Evolutionary conservation across 352 stramenopile genomes (phyloP), one percentile per base, ranked within the genome.

Genomic region (Globisporangium heterothallicum): DNA sequence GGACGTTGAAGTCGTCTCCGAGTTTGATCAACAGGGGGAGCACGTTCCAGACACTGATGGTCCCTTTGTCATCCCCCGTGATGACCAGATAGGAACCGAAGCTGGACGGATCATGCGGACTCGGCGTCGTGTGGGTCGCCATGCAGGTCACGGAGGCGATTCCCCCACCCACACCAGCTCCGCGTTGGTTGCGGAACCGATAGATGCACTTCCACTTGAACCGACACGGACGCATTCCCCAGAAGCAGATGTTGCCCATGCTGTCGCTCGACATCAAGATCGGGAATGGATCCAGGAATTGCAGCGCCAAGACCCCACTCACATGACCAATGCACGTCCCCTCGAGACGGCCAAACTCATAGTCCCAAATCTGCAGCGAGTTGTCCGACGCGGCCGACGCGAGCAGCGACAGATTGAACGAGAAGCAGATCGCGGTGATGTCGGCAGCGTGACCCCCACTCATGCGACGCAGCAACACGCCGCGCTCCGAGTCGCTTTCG

Each of bases 321-420:
- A 85, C 75, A 54, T 93, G 78, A 6, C 78, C 74, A 24, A 88
- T 73, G 57, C 81, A 88, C 44, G 73, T 86, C n/a, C 67, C 62
- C 40, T 88, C 72, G 2, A 88, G 69, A 13, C 85, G 78, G 21
- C 83, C 84, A 52, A 94, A 96, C 58, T 96, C 86, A 66, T 92
- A 96, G 55, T 90, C 76, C 86, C 86, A 96, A 26, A 94, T 54
- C 54, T 88, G 78, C 10, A 95, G 71, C 29, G 68, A 71, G 47
- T 64, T 69, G 44, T 94, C 80, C 2, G 76, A 80, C 12, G 78
- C 81, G 5, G 82, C 84, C 0, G 80, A 88, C 0, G 81, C 84
- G 45, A 96, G 66, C 7, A 94, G 56, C n/a, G 78, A 90, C 18
- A 95, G 59, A 16, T 78, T 60, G 32, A 74, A 70, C 43, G 78